Evolutionary conservation across 495 filamentous ascomycete species (phyloP).

Genomic region (Lineolata rhizophorae): DNA sequence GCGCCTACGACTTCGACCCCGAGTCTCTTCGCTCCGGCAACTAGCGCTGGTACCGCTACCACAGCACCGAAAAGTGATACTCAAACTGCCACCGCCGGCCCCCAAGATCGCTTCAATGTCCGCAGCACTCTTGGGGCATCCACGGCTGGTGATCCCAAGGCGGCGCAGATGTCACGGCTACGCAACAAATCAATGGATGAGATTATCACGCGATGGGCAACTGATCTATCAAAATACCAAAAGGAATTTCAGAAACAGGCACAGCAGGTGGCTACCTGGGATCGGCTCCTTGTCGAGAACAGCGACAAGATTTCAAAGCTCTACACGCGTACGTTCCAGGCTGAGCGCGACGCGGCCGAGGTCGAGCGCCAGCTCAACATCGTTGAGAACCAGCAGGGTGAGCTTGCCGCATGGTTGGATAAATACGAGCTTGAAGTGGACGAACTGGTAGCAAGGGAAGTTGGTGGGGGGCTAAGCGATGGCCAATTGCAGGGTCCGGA

Average conservation of each 20-base stretch:
- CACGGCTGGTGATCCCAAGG: conserved; percentile 58
- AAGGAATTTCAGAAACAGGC: conserved; percentile 86
- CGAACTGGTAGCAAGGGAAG: conserved; percentile 53
- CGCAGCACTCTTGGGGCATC: conserved; percentile 26
- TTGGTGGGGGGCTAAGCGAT: conserved; percentile 22
- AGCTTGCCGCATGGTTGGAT: conserved; percentile 64
- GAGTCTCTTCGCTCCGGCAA: too few relatives aligned
- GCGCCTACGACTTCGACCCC: too few relatives aligned
- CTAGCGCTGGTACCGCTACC: conserved; percentile 9
- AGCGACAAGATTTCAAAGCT: conserved; percentile 79
- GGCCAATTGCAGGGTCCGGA: conserved; percentile 71
- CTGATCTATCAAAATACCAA: conserved; percentile 84
- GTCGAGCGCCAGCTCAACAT: conserved; percentile 72
- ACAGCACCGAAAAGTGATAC: too few relatives aligned
- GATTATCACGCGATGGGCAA: conserved; percentile 95
- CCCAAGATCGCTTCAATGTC: too few relatives aligned
- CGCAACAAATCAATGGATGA: conserved; percentile 99
- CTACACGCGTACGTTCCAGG: conserved; percentile 69
- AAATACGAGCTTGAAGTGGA: conserved; percentile 80
- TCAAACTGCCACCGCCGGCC: too few relatives aligned
- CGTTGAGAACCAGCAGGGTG: conserved; percentile 82
- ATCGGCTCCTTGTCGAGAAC: conserved; percentile 76
- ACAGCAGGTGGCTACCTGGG: conserved; percentile 70
- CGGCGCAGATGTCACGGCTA: conserved; percentile 60
- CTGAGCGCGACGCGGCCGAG: conserved; percentile 71